Evolutionary conservation across 1,284 basidiomycete genomes (phyloP).

Genomic region (Cystobasidiaceae sp.): DNA sequence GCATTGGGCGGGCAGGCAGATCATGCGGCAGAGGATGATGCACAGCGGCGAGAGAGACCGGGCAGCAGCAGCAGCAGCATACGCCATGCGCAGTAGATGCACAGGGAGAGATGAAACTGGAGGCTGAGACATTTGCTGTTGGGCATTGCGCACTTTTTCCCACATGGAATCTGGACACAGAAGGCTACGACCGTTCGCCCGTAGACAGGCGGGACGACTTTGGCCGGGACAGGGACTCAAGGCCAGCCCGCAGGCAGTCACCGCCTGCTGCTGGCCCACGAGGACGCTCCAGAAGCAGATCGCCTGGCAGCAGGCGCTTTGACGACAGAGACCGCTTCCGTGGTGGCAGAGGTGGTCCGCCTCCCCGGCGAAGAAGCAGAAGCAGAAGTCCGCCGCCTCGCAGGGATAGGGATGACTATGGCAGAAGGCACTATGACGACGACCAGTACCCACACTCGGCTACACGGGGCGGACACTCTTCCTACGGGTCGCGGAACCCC

Average conservation of each 20-base stretch:
- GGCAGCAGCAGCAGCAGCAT: slow-evolving; percentile 1
- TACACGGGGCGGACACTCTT: slow-evolving; percentile 16
- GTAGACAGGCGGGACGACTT: slow-evolving; percentile 29
- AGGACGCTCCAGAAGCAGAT: slow-evolving; percentile 12
- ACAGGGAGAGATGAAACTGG: not conserved
- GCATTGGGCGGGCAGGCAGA: too few species aligned
- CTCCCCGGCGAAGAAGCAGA: slow-evolving; percentile 6
- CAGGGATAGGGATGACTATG: not conserved
- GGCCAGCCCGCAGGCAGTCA: too few species aligned
- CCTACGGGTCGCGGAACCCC: too few species aligned
- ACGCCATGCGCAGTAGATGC: not conserved
- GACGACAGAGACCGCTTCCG: slow-evolving; percentile 9
- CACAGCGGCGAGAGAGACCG: not conserved
- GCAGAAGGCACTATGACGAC: slow-evolving; percentile 3
- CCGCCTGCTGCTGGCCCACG: not conserved
- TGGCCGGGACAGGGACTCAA: too few species aligned
- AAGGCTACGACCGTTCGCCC: slow-evolving; percentile 26
- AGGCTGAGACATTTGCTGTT: slow-evolving; percentile 28
- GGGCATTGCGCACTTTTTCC: not conserved
- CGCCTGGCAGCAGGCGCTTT: slow-evolving; percentile 1
- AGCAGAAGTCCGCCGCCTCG: slow-evolving; percentile 12
- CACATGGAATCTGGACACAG: not conserved
- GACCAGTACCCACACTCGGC: slow-evolving; percentile 16
- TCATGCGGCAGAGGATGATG: too few species aligned
- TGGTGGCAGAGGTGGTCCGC: not conserved